A percentile compares a stretch with the other conserved stretches of the same genome.
Evolutionary conservation across 2,329 filamentous ascomycete genomes (phyloP).

Genomic region (Aphanoascus verrucosus): DNA sequence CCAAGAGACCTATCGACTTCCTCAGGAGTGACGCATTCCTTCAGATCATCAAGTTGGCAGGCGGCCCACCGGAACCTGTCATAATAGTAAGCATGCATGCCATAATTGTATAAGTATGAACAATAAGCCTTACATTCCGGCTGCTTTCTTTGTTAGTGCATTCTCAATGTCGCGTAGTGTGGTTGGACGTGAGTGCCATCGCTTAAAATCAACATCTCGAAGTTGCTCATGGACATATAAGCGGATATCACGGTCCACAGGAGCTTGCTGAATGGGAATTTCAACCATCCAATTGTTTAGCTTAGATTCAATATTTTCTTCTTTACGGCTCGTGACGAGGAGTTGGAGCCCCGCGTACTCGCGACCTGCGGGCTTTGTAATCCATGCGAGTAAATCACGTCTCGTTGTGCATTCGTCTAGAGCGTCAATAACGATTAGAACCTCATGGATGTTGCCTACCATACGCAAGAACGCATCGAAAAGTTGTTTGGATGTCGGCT

Average conservation of each 20-base stretch:
- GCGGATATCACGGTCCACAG: too few relatives aligned
- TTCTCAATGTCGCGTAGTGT: too few relatives aligned
- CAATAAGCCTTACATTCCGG: too few relatives aligned
- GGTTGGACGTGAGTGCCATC: too few relatives aligned
- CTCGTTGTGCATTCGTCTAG: slow-evolving; percentile 17
- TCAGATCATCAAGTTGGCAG: slow-evolving; percentile 21
- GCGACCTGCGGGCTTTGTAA: slow-evolving; percentile 4
- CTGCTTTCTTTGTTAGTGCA: too few relatives aligned
- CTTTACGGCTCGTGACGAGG: slow-evolving; percentile 13
- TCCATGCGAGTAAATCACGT: slow-evolving; percentile 11
- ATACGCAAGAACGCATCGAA: background rate
- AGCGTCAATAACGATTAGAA: slow-evolving; percentile 17
- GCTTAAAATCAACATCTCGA: too few relatives aligned
- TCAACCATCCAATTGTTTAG: background rate
- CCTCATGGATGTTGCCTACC: background rate
- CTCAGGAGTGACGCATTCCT: slow-evolving; percentile 16
- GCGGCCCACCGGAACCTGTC: slow-evolving; percentile 22
- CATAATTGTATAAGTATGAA: too few relatives aligned
- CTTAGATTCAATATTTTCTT: slow-evolving; percentile 13
- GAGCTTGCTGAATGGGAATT: background rate
- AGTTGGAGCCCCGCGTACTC: slow-evolving; percentile 6
- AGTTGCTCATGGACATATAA: too few relatives aligned
- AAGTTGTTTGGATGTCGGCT: too few relatives aligned
- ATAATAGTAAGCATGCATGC: background rate
- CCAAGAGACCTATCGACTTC: slow-evolving; percentile 4